These are phyloP conservation scores for Ceriops zippeliana DNA, from an alignment of 345 rosid species.

Conservation along the genomic window DNA sequence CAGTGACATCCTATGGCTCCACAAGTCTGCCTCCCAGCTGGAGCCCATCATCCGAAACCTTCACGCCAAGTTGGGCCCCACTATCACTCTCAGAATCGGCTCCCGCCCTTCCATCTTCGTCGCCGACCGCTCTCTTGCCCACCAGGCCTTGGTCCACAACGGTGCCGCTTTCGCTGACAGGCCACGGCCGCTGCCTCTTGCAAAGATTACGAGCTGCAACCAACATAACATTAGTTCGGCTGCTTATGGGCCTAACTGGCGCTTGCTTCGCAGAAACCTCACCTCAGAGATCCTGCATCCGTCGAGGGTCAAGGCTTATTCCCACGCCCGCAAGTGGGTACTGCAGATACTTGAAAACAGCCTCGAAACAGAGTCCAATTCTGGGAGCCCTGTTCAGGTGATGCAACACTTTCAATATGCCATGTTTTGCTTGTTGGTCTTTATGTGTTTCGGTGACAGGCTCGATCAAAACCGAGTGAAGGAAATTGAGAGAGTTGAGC, in stretches of 20 bases:
- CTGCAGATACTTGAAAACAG: conserved; percentile 2
- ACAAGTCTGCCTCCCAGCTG: neutral
- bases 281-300: conserved; percentile 25
- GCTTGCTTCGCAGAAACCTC: conserved; percentile 26
- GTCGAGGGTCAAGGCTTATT: conserved; percentile 11
- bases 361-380: neutral
- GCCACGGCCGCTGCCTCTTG: neutral
- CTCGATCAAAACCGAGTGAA: conserved; percentile 11
- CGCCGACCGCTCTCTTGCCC: conserved; percentile 22
- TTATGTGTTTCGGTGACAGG: conserved; percentile 25
- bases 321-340: conserved; percentile 18
- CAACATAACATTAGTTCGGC: neutral
- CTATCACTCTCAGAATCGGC: conserved; percentile 14
- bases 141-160: conserved; percentile 20
- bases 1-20: conserved; percentile 11
- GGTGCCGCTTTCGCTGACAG: conserved; percentile 15
- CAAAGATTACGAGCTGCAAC: neutral
- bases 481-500: conserved; percentile 15
- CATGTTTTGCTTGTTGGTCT: conserved; percentile 18
- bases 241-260: conserved; percentile 21
- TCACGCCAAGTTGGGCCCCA: conserved; percentile 11
- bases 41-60: conserved; percentile 1
- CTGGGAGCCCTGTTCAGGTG: conserved; percentile 16
- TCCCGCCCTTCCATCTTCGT: conserved; percentile 9
- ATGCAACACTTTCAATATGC: conserved; percentile 9